These are phyloP conservation scores for Hygrocybe coccinea DNA, from an alignment of 768 basidiomycete species.

Conservation along the genomic window DNA sequence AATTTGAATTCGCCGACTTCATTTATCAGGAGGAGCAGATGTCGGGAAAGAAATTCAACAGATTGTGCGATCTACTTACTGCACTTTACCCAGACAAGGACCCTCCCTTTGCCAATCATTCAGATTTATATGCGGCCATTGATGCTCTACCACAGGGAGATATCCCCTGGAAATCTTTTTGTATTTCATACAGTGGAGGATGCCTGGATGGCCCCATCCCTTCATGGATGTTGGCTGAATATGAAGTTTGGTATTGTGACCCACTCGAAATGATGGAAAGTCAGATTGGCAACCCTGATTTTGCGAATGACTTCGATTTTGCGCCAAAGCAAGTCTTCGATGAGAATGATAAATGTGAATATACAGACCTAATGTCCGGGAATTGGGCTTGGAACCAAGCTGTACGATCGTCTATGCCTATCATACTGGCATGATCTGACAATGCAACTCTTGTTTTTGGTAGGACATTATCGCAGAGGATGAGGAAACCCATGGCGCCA, in stretches of 20 bases:
- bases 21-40: too few species aligned
- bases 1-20: slow-evolving; percentile 1
- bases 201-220: slow-evolving; percentile 16
- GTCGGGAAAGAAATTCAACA: neutral
- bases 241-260: slow-evolving; percentile 33
- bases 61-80: neutral
- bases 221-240: slow-evolving; percentile 29
- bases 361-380: slow-evolving; percentile 36
- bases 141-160: slow-evolving; percentile 23
- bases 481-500: slow-evolving; percentile 21
- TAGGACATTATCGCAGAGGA: slow-evolving; percentile 13
- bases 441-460: too few species aligned
- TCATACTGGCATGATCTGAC: neutral
- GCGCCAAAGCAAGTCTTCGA: slow-evolving; percentile 27
- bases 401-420: slow-evolving; percentile 16
- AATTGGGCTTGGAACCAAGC: slow-evolving; percentile 33
- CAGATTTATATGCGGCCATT: slow-evolving; percentile 24
- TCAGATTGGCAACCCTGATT: slow-evolving; percentile 33
- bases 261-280: slow-evolving; percentile 25
- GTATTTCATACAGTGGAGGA: slow-evolving; percentile 15
- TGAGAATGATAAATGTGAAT: slow-evolving; percentile 21
- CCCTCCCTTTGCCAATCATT: slow-evolving; percentile 21
- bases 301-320: slow-evolving; percentile 30
- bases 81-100: slow-evolving; percentile 10
- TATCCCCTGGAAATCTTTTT: slow-evolving; percentile 25